Base-by-base conservation (phyloP, 768 basidiomycete genomes). In the Tephrocybe sp. region DNA sequence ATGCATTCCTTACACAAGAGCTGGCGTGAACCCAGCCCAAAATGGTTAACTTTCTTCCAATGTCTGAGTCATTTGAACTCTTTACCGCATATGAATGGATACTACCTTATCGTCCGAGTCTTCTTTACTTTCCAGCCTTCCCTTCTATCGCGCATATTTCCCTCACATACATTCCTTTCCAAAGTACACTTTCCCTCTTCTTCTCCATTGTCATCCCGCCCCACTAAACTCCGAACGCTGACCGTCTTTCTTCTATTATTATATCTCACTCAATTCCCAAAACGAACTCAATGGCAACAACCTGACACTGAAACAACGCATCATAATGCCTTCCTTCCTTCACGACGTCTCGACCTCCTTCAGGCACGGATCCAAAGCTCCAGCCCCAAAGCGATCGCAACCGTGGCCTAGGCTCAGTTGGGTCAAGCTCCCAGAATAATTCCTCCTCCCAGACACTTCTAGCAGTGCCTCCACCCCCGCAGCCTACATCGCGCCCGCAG, bases 201-300 rank as follows among this genome's bases (percentile, higher is more conserved):
- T 54, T 46, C 50, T 48, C 45, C 18, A 25, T 51, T 14, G 18
- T 30, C 12, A 6, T 46, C 50, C 51, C 15, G 39, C n/a, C 28
- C 46, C 32, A 41, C 41, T 20, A 36, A 44, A 28, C 44, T 34
- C 38, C 50, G 38, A 49, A 45, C 32, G 48, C 50, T 49, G 14
- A 48, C 54, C 50, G 41, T 36, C 44, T 33, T 50, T 55, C 43
- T 50, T 23, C n/a, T 47, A 14, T 26, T 32, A 47, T 48, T 44
- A 43, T 46, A 41, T 45, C 30, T 38, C 45, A n/a, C 43, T 41
- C 45, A 23, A 34, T 38, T 36, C 7, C 21, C 50, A 23, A 47
- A 14, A 33, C 28, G 26, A 17, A 25, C 20, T 41, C 45, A 6
- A n/a, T 20, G 17, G 18, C 18, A 39, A 39, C 3, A 17, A 17